Evolutionary conservation across 192 early-diverging fungal species (phyloP).

Genomic region (Dispira parvispora): DNA sequence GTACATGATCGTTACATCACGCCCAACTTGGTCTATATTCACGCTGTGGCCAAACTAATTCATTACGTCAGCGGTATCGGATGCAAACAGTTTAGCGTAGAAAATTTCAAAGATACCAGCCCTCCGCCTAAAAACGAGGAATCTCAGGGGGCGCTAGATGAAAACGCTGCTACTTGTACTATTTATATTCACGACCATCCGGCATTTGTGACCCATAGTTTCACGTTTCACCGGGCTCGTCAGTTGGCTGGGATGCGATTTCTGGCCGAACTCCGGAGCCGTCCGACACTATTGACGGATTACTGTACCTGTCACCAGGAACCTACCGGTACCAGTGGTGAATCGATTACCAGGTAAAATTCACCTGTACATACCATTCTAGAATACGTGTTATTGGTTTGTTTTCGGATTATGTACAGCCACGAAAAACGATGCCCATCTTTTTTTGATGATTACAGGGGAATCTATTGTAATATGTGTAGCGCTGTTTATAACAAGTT

Average conservation of each 20-base stretch:
- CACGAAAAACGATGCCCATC: too few species aligned
- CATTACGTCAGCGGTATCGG: neutral
- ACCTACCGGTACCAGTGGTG: neutral
- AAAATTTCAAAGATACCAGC: neutral
- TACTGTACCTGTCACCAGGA: neutral
- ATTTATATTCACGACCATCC: neutral
- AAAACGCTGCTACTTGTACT: neutral
- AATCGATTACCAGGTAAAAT: too few species aligned
- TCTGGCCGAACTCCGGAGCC: neutral
- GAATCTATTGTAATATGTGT: too few species aligned
- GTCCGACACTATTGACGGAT: neutral
- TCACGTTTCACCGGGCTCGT: constrained; percentile 2
- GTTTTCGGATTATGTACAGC: too few species aligned
- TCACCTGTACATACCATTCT: too few species aligned
- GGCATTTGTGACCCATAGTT: neutral
- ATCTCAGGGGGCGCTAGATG: neutral
- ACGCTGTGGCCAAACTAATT: neutral
- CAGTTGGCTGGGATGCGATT: constrained; percentile 5
- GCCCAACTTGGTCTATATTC: neutral
- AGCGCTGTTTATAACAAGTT: too few species aligned
- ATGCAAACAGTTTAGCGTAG: neutral
- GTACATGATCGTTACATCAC: constrained; percentile 26
- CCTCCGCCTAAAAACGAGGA: neutral
- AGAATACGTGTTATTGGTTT: too few species aligned
- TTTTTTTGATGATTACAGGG: too few species aligned